Evolutionary conservation across 2,329 filamentous ascomycete species (phyloP), one percentile per base, ranked within the genome.

Genomic region (Penicillium sp.): DNA sequence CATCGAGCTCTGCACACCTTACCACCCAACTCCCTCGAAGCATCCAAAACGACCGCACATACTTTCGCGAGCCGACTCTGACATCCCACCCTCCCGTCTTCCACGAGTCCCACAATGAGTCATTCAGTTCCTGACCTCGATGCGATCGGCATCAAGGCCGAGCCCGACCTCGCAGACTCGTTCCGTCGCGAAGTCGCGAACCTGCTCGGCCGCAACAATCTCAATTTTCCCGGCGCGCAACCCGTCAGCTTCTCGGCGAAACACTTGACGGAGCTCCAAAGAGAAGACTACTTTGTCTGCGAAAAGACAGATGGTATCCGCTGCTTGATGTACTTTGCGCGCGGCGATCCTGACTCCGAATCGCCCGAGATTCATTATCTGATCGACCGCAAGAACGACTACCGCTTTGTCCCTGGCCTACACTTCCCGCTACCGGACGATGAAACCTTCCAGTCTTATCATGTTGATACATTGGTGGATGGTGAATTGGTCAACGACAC

Each of bases 361-460:
- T 84, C 88, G 45, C 75, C 81, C 6, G 92, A 96, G 75, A 85
- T 89, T 26, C 91, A 95, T 74, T 97, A 97, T 81, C 85, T 99
- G 60, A 97, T 99, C 79, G 94, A 99, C 80, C 92, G 95, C 74
- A 96, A 93, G 80, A 98, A 99, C 80, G 93, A 98, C 76, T 99
- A 95, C 82, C 97, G 94, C 86, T 92, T 86, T 73, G 87, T 98
- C 63, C 85, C 86, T 33, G 83, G 85, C 64, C 84, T 98, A 26
- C 92, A 96, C 76, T 93, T 98, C 69, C 95, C 95, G 0, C 82
- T 90, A 24, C 86, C 86, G 40, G 82, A 85, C 47, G 85, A 91
- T 67, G 80, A 82, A 0, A 84, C 86, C 12, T 81, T 79, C 64
- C 79, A 83, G 47, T 84, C 82, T 15, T 97, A 91, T 75, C 93